Conservation (phyloP, 2,329 filamentous ascomycete genomes). For the Trichophyton mentagrophytes region DNA sequence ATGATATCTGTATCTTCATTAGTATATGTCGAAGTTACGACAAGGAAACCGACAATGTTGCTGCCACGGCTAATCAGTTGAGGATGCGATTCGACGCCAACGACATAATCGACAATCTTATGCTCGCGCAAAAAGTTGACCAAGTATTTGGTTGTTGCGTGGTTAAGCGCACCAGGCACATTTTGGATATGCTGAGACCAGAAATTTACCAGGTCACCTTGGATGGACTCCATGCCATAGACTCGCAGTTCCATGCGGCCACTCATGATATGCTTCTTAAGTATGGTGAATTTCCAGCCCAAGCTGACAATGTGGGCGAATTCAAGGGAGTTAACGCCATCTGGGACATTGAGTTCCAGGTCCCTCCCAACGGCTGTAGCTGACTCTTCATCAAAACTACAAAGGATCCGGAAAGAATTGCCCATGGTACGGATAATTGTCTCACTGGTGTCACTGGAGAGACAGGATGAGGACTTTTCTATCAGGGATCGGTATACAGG, state of each 20-base stretch:
- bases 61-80: constrained; percentile 70
- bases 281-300: constrained; percentile 55
- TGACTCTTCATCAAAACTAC: constrained; percentile 20
- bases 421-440: constrained; percentile 25
- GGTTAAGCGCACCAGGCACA: constrained; percentile 29
- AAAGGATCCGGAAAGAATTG: constrained; percentile 21
- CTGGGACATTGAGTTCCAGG: constrained; percentile 25
- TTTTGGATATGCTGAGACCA: constrained; percentile 48
- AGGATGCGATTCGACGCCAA: constrained; percentile 82
- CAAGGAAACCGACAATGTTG: constrained; percentile 78
- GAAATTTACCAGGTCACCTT: constrained; percentile 52
- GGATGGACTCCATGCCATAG: constrained; percentile 62
- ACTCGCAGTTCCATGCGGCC: constrained; percentile 86
- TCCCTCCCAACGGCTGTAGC: constrained; percentile 25
- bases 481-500: constrained; percentile 28
- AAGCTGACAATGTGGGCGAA: constrained; percentile 29
- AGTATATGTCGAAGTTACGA: constrained; percentile 63
- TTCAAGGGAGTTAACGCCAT: constrained; percentile 18
- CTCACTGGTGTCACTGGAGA: constrained; percentile 31
- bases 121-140: constrained; percentile 56
- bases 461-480: constrained; percentile 31
- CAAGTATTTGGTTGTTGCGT: constrained; percentile 52
- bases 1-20: constrained; percentile 61
- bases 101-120: constrained; percentile 69
- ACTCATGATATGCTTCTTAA: constrained; percentile 62